Base-by-base conservation (phyloP, 2,329 filamentous ascomycete genomes). In the Phialemonium atrogriseum region DNA sequence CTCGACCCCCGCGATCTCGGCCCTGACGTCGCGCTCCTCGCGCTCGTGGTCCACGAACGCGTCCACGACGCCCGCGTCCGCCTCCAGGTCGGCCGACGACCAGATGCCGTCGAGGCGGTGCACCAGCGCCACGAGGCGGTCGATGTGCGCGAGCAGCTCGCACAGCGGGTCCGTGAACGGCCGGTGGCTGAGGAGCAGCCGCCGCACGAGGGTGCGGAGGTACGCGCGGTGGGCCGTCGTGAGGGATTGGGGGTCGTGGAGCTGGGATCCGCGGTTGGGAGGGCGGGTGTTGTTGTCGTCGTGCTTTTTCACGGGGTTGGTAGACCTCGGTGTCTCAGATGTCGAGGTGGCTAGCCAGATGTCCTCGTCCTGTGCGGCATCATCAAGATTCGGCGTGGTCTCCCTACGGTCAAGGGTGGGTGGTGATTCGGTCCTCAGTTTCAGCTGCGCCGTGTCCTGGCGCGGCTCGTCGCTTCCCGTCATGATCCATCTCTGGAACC, bases 231-330 rank as follows among this genome's bases (percentile, higher is more conserved):
- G 89, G 4, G 86, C 87, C 4, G 75, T 73, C 5, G 86, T 78
- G 14, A 96, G 70, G 4, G 81, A 80, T 57, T 95, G 86, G 0
- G 89, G 88, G 51, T 96, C 89, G 45, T 85, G 81, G 18, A 70
- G 63, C 8, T 3, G 9, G 19, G 3, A 9, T 10, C 17, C 20
- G 8, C 8, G 20, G 20, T 22, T 13, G 7, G 13, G 4, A 10
- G 5, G 5, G 11, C 8, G 41, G 39, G 22, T 25, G 39, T 36
- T 45, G 32, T 41, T 36, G 22, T 29, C 50, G 42, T 39, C 27
- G 37, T 42, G 45, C 34, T 27, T 41, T 16, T 33, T 15, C 21
- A 25, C 30, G 30, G 32, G 17, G 19, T 24, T 28, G 33, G 35
- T 12, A 36, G 36, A 11, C 37, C 44, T 32, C 33, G 40, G 16